These are phyloP conservation scores for Cotoneaster glaucophyllus DNA, from an alignment of 306 rosid species.

Conservation along the genomic window DNA sequence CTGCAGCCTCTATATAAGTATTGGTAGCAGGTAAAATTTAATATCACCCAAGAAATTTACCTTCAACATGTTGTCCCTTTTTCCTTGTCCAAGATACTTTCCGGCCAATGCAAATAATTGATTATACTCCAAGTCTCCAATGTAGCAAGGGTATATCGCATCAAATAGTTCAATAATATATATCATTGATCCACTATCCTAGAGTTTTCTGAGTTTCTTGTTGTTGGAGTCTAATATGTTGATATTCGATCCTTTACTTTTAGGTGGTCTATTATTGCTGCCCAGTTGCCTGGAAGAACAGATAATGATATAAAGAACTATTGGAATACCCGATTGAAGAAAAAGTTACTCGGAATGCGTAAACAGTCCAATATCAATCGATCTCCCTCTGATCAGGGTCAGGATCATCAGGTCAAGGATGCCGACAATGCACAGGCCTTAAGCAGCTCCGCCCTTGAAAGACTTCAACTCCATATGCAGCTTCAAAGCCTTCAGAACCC, in stretches of 20 bases:
- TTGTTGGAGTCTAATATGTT: conserved; percentile 21
- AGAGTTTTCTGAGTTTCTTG: conserved; percentile 6
- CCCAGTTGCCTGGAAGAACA: conserved; percentile 97
- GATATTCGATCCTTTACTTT: conserved; percentile 6
- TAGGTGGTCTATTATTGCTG: conserved; percentile 99
- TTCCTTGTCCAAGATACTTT: conserved; percentile 34
- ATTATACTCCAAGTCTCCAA: background rate
- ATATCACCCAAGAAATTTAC: background rate
- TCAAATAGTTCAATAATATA: background rate
- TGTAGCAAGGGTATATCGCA: background rate
- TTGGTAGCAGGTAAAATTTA: conserved; percentile 82
- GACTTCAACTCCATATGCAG: conserved; percentile 96
- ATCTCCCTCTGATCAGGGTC: background rate
- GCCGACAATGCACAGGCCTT: conserved; percentile 34
- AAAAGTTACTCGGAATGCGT: conserved; percentile 80
- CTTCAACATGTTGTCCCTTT: conserved; percentile 47
- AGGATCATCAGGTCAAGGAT: conserved; percentile 27
- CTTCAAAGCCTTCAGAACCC: conserved; percentile 84
- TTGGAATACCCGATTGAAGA: conserved; percentile 94
- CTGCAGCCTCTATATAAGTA: conserved; percentile 92
- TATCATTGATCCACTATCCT: background rate
- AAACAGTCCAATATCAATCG: conserved; percentile 43
- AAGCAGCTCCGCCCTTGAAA: conserved; percentile 80
- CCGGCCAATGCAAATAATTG: background rate
- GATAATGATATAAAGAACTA: conserved; percentile 96